phyloP scores from a whole-genome alignment of 495 filamentous ascomycete species.

The Penicillium samsonianum region DNA sequence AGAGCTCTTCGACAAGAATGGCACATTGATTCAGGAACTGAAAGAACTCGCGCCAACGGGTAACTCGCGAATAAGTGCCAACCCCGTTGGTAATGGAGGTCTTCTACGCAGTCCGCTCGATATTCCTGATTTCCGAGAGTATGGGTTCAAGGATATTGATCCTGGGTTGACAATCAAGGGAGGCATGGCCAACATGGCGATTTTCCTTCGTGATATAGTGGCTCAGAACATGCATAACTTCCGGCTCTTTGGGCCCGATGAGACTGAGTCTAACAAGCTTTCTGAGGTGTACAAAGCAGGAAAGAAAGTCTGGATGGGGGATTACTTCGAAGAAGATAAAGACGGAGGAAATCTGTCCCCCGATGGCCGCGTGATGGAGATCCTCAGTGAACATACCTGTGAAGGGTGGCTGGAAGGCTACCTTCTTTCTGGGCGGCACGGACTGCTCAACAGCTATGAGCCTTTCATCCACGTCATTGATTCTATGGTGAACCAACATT shows the following conservation, averaged over 20 bases:
- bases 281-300: slow-evolving; percentile 63
- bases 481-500: slow-evolving; percentile 78
- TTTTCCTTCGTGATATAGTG: slow-evolving; percentile 63
- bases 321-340: slow-evolving; percentile 69
- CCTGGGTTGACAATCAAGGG: slow-evolving; percentile 50
- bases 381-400: slow-evolving; percentile 72
- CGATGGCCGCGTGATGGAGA: slow-evolving; percentile 73
- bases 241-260: slow-evolving; percentile 73
- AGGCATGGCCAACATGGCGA: slow-evolving; percentile 66
- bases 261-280: slow-evolving; percentile 77
- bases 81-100: slow-evolving; percentile 71
- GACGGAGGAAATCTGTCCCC: slow-evolving; percentile 67
- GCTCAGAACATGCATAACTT: slow-evolving; percentile 61
- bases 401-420: slow-evolving; percentile 80
- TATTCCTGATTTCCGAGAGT: slow-evolving; percentile 65
- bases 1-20: slow-evolving; percentile 59
- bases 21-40: slow-evolving; percentile 59
- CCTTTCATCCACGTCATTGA: slow-evolving; percentile 79
- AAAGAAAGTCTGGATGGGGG: slow-evolving; percentile 76
- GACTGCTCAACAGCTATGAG: slow-evolving; percentile 74
- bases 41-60: slow-evolving; percentile 61
- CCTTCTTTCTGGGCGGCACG: slow-evolving; percentile 67
- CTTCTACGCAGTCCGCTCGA: slow-evolving; percentile 59
- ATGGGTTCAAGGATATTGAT: slow-evolving; percentile 56
- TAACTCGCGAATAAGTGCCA: slow-evolving; percentile 66